Conservation (phyloP, 2,329 filamentous ascomycete species). For the Phoma sp. region DNA sequence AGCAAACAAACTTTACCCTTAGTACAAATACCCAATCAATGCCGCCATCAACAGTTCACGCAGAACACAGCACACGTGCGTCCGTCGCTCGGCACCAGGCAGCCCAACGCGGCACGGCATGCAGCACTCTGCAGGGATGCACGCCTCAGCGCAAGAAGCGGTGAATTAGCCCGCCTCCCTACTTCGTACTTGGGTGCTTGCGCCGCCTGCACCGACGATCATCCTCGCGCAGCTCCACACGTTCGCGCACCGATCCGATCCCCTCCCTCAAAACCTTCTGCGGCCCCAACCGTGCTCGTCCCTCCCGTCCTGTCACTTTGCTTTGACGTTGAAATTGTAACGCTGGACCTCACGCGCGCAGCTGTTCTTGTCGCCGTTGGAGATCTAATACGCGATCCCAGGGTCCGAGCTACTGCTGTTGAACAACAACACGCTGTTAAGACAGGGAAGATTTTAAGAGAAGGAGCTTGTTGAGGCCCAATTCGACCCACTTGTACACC, state of each 20-base stretch:
- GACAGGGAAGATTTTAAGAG: slow-evolving; percentile 3
- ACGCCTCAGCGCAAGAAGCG: slow-evolving; percentile 19
- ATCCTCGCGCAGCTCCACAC: slow-evolving; percentile 29
- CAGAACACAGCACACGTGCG: slow-evolving; percentile 27
- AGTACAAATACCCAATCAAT: not conserved
- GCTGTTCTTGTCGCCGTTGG: too few relatives aligned
- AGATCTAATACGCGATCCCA: not conserved
- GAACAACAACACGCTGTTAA: slow-evolving; percentile 5
- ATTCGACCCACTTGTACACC: slow-evolving; percentile 22
- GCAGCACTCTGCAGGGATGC: slow-evolving; percentile 22
- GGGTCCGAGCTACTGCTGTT: slow-evolving; percentile 4
- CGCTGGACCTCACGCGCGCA: not conserved
- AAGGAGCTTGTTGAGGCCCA: slow-evolving; percentile 21
- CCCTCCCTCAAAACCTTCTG: slow-evolving; percentile 9
- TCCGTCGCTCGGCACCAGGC: slow-evolving; percentile 15
- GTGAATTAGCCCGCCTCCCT: slow-evolving; percentile 27
- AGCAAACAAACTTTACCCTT: not conserved
- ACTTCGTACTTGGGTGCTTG: too few relatives aligned
- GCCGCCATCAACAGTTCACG: slow-evolving; percentile 21
- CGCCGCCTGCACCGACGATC: slow-evolving; percentile 15
- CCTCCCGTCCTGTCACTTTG: not conserved
- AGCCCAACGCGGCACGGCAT: slow-evolving; percentile 6
- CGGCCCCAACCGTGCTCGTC: slow-evolving; percentile 26
- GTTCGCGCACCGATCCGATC: slow-evolving; percentile 30
- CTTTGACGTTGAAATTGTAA: not conserved